phyloP scores from a whole-genome alignment of 2,329 filamentous ascomycete species.

The Fusarium algeriense region DNA sequence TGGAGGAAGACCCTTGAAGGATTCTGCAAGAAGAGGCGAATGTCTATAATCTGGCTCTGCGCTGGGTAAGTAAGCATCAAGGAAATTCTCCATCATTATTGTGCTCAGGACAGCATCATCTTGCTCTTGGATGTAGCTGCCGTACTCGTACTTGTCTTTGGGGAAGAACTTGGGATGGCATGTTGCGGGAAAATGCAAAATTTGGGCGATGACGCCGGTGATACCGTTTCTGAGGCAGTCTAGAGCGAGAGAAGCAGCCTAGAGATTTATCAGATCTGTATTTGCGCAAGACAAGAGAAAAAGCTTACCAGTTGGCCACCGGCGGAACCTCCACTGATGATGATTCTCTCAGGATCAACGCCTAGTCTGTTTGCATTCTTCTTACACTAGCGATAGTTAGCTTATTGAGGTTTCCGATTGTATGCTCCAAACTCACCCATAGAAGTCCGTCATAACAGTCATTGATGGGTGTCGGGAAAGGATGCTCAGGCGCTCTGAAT shows the following conservation, averaged over 20 bases:
- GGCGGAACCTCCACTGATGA: slow-evolving; percentile 40
- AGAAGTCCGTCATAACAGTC: slow-evolving; percentile 42
- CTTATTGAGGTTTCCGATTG: fast-evolving
- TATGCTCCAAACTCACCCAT: slow-evolving; percentile 30
- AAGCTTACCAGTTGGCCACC: slow-evolving; percentile 35
- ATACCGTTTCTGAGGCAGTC: slow-evolving; percentile 20
- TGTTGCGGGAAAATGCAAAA: slow-evolving; percentile 32
- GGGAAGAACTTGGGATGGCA: slow-evolving; percentile 47
- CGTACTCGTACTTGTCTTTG: slow-evolving; percentile 38
- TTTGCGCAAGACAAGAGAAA: too few species aligned
- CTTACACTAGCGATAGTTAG: slow-evolving; percentile 34
- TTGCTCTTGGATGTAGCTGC: slow-evolving; percentile 40
- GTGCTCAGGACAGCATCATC: slow-evolving; percentile 21
- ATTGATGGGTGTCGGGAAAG: slow-evolving; percentile 37
- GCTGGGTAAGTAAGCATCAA: slow-evolving; percentile 24
- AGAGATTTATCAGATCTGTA: not conserved
- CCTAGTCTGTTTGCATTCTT: slow-evolving; percentile 30
- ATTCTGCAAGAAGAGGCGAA: slow-evolving; percentile 40
- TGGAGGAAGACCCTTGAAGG: slow-evolving; percentile 29
- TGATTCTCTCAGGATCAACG: slow-evolving; percentile 35
- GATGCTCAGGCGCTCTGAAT: slow-evolving; percentile 39
- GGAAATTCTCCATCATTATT: slow-evolving; percentile 17
- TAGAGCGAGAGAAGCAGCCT: slow-evolving; percentile 39
- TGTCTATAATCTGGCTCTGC: slow-evolving; percentile 30
- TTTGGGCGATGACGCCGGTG: slow-evolving; percentile 40